Base-by-base conservation (phyloP, 148 eudicot genomes). In the Mesembryanthemum crystallinum region DNA sequence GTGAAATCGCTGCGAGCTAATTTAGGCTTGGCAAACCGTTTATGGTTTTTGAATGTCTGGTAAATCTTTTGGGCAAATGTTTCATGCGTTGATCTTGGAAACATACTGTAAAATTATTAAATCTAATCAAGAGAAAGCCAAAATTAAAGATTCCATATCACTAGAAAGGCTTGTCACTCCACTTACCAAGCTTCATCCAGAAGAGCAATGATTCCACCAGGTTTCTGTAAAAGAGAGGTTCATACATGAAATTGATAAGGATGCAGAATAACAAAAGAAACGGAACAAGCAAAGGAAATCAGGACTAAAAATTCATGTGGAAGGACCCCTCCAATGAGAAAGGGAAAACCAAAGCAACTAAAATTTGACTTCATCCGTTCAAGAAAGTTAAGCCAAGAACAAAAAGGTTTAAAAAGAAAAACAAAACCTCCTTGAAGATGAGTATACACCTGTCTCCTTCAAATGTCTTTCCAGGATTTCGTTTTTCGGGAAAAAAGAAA, bases 171-270 rank as follows among this genome's bases (percentile, higher is more conserved):
- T 55, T 30, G 13, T 24, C 66, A 59, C 60, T 35, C 52, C 27
- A 78, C 97, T 89, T 86, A 96, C 99, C 99, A 96, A 76, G 98
- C 98, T 89, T 96, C 98, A 87, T 96, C 99, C 64, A 96, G 84
- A 80, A 96, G 99, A 75, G 98, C 86, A 28, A 96, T 92, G 45
- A 96, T 96, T 79, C 99, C 99, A 80, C 98, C 99, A 65, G 98
- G 98, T 90, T 96, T 96, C 99, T 96, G 92, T 75, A 75, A 67
- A 80, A 69, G 25, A 45, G 25, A 78, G 39, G 63, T 8, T 43
- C 54, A 15, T 37, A 69, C 30, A 71, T 28, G 30, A 18, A 51
- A 33, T 32, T 64, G 1, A 74, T 64, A 12, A 32, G 39, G 24
- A 64, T 32, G 24, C 33, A 47, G 33, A 12, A 51, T 39, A 43